Percentiles rank a stretch among this genome's conserved stretches.
Evolutionary conservation across 1,284 basidiomycete species (phyloP).

Genomic region (Cryptococcus deneoformans): DNA sequence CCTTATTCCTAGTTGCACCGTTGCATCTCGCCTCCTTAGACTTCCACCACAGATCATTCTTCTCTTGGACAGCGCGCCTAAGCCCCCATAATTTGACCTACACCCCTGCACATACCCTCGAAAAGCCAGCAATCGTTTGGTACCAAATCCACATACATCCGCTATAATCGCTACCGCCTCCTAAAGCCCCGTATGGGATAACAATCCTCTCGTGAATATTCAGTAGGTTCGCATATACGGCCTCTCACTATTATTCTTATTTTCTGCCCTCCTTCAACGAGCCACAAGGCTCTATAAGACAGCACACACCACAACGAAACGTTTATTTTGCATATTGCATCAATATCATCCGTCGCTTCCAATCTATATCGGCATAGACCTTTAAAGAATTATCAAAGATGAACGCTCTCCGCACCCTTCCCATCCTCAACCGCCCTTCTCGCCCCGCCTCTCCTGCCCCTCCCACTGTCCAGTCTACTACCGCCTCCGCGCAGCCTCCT

Average conservation of each 20-base stretch:
- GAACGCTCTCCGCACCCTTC: constrained; percentile 49
- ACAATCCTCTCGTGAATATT: constrained; percentile 2
- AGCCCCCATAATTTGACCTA: constrained; percentile 47
- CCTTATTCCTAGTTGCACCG: constrained; percentile 26
- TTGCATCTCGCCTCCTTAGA: constrained; percentile 39
- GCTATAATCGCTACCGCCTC: background rate
- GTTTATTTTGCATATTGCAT: no score
- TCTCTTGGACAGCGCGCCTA: constrained; percentile 43
- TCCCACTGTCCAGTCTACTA: constrained; percentile 28
- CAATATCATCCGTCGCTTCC: no score
- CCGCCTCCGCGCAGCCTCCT: constrained; percentile 16
- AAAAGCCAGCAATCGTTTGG: constrained; percentile 9
- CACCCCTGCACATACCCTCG: background rate
- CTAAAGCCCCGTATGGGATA: constrained; percentile 27
- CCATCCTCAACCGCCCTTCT: constrained; percentile 49
- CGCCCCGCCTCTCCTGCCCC: constrained; percentile 45
- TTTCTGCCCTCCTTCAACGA: background rate
- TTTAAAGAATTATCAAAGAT: constrained; percentile 16
- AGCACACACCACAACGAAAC: no score
- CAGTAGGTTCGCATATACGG: constrained; percentile 1
- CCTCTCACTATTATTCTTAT: constrained; percentile 3
- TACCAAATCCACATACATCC: background rate
- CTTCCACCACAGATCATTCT: constrained; percentile 44
- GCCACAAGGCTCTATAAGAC: background rate
- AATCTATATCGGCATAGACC: background rate